Conservation (phyloP, 176 grass and related monocot species). For the Aegilops sharonensis region DNA sequence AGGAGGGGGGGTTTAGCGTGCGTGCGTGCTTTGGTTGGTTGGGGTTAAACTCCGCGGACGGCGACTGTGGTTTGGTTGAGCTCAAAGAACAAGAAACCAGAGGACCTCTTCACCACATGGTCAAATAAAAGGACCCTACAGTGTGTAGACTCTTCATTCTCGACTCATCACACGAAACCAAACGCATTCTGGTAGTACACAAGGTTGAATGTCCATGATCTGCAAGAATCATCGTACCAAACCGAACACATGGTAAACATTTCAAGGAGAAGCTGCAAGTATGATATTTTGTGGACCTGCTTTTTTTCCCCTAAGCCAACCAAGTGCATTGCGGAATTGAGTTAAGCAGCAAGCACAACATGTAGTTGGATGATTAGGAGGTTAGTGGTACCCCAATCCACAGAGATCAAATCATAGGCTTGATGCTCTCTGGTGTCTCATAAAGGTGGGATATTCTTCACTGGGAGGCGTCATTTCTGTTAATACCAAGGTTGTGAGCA, state of each 20-base stretch:
- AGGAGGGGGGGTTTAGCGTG: conserved; percentile 27
- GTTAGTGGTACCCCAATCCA: no score
- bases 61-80: neutral
- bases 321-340: no score
- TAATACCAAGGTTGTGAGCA: no score
- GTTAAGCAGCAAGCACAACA: no score
- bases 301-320: no score
- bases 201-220: neutral
- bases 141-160: neutral
- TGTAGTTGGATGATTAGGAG: no score
- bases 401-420: no score
- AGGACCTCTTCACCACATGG: neutral
- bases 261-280: neutral
- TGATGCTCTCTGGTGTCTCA: no score
- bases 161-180: neutral
- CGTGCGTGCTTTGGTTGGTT: neutral
- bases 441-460: no score
- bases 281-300: no score
- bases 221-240: neutral
- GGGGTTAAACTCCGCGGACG: neutral
- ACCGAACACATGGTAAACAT: neutral
- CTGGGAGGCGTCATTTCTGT: no score
- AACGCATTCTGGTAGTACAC: neutral
- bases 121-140: neutral
- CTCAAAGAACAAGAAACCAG: neutral